Evolutionary conservation across 345 rosid species (phyloP), one percentile per base, ranked within the genome.

Genomic region (Mercurialis annua): DNA sequence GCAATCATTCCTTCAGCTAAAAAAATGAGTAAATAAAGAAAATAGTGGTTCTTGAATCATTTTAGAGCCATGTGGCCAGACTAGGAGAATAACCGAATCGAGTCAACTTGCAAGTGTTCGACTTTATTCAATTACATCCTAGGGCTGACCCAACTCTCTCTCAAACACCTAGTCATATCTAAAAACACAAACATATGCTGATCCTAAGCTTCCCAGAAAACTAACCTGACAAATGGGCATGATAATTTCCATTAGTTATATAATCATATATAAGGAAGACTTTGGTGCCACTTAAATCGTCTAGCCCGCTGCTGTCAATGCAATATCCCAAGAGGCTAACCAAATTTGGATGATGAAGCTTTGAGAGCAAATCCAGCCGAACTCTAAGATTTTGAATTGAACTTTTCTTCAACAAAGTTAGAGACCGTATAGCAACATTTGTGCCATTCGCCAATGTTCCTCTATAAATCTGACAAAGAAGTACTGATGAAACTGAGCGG

Each of bases 331-430:
- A 71, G 66, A 90, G 77, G 78, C 78, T 72, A 58, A 93, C 96
- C 74, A 93, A 81, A 80, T 93, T 88, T 69, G 96, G 96, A 81
- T 93, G 99, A 46, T 89, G 91, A 71, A 94, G 91, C 83, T 90
- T 90, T 42, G 92, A 81, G 52, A 94, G 80, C 73, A 86, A 81
- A 68, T 94, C 97, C 38, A 94, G 66, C 71, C 85, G 87, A 66
- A 73, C 76, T 77, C 79, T 86, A 60, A 94, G 85, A 69, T 79
- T 90, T 64, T 89, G 92, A 76, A 81, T 81, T 12, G 94, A 85
- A 66, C 82, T 80, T 77, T 82, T 94, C 74, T 79, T 94, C 73
- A 78, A 63, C 57, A 84, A 82, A 71, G 77, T 64, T 61, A 89
- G 63, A 51, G 85, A 85, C 66, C 95, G 81, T 67, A 94, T 78